Evolutionary conservation across 2,329 filamentous ascomycete genomes (phyloP).

Genomic region (Xylaria sp.): DNA sequence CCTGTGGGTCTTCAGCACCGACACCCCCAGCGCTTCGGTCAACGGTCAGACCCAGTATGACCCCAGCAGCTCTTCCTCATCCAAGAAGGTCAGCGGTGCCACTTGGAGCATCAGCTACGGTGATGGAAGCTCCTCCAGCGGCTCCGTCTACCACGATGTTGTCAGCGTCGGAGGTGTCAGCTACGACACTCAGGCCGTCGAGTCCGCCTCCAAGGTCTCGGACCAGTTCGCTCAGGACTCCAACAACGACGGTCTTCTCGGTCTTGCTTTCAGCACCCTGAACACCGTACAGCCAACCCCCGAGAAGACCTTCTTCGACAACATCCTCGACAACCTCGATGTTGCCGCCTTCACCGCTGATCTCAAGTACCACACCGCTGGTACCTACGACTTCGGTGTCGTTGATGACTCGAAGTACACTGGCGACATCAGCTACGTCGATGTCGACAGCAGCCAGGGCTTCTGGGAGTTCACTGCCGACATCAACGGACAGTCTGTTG

Average conservation of each 20-base stretch:
- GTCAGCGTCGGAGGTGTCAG: constrained; percentile 49
- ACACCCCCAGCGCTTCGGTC: constrained; percentile 39
- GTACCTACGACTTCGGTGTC: constrained; percentile 53
- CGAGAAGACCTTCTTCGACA: constrained; percentile 53
- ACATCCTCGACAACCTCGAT: constrained; percentile 44
- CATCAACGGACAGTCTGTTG: constrained; percentile 42
- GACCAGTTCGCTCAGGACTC: constrained; percentile 48
- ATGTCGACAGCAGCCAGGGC: constrained; percentile 48
- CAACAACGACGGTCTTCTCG: constrained; percentile 50
- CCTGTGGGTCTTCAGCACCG: constrained; percentile 51
- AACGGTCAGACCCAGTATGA: constrained; percentile 48
- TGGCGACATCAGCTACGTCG: constrained; percentile 50
- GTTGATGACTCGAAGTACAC: constrained; percentile 50
- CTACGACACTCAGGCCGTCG: constrained; percentile 47
- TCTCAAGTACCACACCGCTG: constrained; percentile 50
- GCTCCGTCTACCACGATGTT: constrained; percentile 50
- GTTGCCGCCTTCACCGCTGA: constrained; percentile 50
- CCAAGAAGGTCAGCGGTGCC: constrained; percentile 45
- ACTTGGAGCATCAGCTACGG: constrained; percentile 50
- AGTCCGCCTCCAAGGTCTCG: constrained; percentile 48
- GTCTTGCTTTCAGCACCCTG: constrained; percentile 51
- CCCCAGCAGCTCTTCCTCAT: constrained; percentile 44
- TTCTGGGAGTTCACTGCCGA: constrained; percentile 52
- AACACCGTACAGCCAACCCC: constrained; percentile 48
- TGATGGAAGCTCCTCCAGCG: constrained; percentile 50